These are phyloP conservation scores for Perkinsela sp. DNA, from an alignment of 208 protist species.

Conservation along the genomic window DNA sequence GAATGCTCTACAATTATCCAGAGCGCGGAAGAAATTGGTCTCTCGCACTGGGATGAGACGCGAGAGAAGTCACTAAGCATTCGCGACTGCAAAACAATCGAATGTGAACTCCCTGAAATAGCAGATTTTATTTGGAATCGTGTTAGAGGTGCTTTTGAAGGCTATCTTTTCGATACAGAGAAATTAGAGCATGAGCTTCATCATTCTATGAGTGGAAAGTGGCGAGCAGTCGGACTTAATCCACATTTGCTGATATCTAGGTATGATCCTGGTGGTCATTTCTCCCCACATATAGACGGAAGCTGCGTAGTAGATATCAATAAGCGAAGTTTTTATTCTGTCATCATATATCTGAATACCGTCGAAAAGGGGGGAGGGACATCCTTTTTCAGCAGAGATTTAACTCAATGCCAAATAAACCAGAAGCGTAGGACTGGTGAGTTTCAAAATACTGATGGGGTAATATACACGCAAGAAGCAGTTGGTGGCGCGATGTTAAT, in stretches of 20 bases:
- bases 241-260: conserved; percentile 36
- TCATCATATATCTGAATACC: conserved; percentile 61
- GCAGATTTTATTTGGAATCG: background rate
- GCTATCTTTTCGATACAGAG: background rate
- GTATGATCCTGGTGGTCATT: conserved; percentile 52
- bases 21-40: background rate
- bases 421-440: conserved; percentile 13
- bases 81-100: background rate
- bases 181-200: background rate
- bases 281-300: conserved; percentile 63
- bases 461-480: conserved; percentile 17
- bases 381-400: conserved; percentile 23
- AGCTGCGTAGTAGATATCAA: conserved; percentile 50
- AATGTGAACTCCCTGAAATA: background rate
- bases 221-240: conserved; percentile 29
- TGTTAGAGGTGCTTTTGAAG: background rate
- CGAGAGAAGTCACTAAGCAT: background rate
- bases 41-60: background rate
- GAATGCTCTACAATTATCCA: background rate
- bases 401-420: conserved; percentile 20
- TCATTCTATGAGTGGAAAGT: conserved; percentile 6
- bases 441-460: conserved; percentile 16
- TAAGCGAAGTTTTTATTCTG: conserved; percentile 50
- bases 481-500: conserved; percentile 34
- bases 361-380: conserved; percentile 38